phyloP scores from a whole-genome alignment of 1,139 yeast species.

The Blastobotrys arbuscula region DNA sequence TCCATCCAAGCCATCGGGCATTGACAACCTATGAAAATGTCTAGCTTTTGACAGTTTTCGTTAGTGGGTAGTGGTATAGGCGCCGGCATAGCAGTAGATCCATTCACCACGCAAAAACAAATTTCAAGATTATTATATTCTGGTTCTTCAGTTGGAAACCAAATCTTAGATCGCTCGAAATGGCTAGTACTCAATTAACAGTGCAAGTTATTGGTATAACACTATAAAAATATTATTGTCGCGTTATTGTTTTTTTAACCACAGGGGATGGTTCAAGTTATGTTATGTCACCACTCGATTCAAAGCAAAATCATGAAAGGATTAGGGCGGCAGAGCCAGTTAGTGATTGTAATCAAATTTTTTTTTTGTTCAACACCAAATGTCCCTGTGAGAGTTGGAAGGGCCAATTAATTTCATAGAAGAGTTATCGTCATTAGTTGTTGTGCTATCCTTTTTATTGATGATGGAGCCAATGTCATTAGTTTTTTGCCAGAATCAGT shows the following conservation, averaged over 20 bases:
- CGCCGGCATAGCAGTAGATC: constrained; percentile 48
- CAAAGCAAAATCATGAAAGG: neutral
- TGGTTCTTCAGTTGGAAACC: constrained; percentile 24
- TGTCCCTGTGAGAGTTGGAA: constrained; percentile 18
- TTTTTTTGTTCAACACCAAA: constrained; percentile 38
- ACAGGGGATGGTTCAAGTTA: constrained; percentile 5
- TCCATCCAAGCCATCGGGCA: constrained; percentile 34
- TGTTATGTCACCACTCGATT: constrained; percentile 8
- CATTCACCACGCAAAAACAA: constrained; percentile 40
- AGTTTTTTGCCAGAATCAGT: constrained; percentile 37
- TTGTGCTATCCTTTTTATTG: constrained; percentile 45
- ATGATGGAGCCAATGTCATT: constrained; percentile 41
- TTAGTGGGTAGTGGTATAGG: constrained; percentile 45
- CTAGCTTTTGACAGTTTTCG: constrained; percentile 46
- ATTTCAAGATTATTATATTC: constrained; percentile 18
- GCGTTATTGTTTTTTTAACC: constrained; percentile 14
- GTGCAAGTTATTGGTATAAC: constrained; percentile 42
- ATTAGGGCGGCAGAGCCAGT: neutral
- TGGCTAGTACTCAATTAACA: no score
- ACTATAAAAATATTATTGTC: constrained; percentile 38
- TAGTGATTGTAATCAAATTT: constrained; percentile 2
- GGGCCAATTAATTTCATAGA: constrained; percentile 28
- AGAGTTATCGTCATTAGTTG: constrained; percentile 47
- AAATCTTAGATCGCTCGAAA: constrained; percentile 47
- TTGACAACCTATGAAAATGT: constrained; percentile 60